Evolutionary conservation across 2,329 filamentous ascomycete genomes (phyloP).

Genomic region (Ophidiomyces ophidiicola): DNA sequence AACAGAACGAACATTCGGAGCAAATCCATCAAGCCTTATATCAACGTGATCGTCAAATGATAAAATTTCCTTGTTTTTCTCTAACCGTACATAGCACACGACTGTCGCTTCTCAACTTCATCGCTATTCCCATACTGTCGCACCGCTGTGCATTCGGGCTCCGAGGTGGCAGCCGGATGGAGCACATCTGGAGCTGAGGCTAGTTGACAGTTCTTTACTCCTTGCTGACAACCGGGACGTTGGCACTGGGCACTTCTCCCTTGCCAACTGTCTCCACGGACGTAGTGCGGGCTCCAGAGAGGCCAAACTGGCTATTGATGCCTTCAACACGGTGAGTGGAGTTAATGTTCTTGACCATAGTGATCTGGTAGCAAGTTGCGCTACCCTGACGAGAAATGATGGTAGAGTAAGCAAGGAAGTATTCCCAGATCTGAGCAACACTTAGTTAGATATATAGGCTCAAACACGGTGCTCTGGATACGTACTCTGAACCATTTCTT

Average conservation of each 20-base stretch:
- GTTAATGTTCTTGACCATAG: conserved; percentile 82
- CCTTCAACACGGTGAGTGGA: conserved; percentile 70
- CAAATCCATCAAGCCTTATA: background rate
- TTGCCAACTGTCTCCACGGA: conserved; percentile 27
- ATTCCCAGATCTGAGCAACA: conserved; percentile 63
- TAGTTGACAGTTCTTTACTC: background rate
- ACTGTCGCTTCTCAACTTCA: background rate
- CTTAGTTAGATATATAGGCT: conserved; percentile 4
- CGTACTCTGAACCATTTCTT: conserved; percentile 86
- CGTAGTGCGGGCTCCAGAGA: conserved; percentile 52
- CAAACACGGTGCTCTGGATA: conserved; percentile 18
- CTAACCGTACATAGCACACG: background rate
- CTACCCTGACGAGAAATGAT: conserved; percentile 73
- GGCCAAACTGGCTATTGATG: conserved; percentile 54
- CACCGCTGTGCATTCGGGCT: no score
- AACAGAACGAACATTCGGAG: background rate
- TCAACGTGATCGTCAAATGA: background rate
- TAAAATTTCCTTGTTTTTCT: background rate
- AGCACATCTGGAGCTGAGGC: background rate
- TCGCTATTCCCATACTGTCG: background rate
- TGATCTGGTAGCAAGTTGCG: conserved; percentile 79
- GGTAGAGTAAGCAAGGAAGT: conserved; percentile 74
- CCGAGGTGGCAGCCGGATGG: no score
- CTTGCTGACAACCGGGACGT: background rate
- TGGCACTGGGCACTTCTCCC: conserved; percentile 18